A percentile compares a stretch with the other conserved stretches of the same genome.
These are phyloP conservation scores for Dentipellis fragilis DNA, from an alignment of 768 basidiomycete species.

Conservation along the genomic window DNA sequence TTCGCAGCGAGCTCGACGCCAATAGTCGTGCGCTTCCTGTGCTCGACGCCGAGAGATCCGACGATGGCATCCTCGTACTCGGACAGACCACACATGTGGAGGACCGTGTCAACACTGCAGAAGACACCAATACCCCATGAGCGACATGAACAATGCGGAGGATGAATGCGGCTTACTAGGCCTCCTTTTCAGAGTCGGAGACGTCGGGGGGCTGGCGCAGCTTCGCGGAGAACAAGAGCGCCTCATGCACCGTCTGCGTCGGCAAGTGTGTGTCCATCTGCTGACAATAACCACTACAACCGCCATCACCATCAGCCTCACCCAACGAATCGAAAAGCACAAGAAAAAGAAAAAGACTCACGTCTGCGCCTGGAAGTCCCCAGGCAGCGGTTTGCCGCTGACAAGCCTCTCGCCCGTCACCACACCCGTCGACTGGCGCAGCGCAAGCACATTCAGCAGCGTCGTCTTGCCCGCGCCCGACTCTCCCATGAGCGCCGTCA, in stretches of 20 bases:
- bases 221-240: conserved; percentile 68
- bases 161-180: conserved; percentile 40
- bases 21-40: conserved; percentile 76
- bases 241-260: conserved; percentile 71
- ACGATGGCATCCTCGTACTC: conserved; percentile 60
- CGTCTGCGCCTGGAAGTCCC: conserved; percentile 50
- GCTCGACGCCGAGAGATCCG: conserved; percentile 57
- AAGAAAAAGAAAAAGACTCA: conserved; percentile 13
- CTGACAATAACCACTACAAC: conserved; percentile 72
- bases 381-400: conserved; percentile 32
- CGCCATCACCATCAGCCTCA: too few relatives aligned
- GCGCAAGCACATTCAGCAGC: conserved; percentile 36
- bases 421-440: conserved; percentile 27
- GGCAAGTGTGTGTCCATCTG: conserved; percentile 77
- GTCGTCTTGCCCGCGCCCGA: conserved; percentile 47
- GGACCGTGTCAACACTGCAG: conserved; percentile 40
- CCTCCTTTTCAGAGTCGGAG: conserved; percentile 61
- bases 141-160: neutral
- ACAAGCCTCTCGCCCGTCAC: conserved; percentile 34
- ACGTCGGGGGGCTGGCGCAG: conserved; percentile 66
- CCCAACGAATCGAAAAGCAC: neutral
- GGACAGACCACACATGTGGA: conserved; percentile 56
- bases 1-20: conserved; percentile 84
- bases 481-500: conserved; percentile 73
- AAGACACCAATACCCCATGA: neutral